A percentile compares a stretch with the other conserved stretches of the same genome.
Evolutionary conservation across 2,329 filamentous ascomycete genomes (phyloP).

Genomic region (Aschersonia sp.): DNA sequence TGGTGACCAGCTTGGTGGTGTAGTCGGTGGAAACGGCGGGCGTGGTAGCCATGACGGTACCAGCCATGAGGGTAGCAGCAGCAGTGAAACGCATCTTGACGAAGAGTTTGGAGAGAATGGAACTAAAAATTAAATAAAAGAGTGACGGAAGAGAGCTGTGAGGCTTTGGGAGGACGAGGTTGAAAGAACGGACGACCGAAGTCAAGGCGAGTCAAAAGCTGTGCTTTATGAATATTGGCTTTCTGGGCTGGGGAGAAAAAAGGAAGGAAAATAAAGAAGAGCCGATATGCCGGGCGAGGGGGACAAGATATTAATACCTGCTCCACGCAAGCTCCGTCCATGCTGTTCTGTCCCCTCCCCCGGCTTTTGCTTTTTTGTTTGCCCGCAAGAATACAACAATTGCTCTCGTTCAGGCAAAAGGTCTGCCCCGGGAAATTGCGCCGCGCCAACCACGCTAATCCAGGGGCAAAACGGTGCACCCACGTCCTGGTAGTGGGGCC

Average conservation of each 20-base stretch:
- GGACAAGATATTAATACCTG: conserved; percentile 31
- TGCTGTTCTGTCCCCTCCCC: neutral
- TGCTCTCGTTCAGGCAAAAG: neutral
- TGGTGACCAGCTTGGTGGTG: conserved; percentile 42
- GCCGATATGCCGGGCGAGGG: conserved; percentile 14
- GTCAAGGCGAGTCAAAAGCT: conserved; percentile 20
- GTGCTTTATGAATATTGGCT: neutral
- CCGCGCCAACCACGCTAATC: conserved; percentile 5
- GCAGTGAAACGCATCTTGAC: conserved; percentile 50
- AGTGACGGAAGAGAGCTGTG: conserved; percentile 16
- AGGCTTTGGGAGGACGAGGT: conserved; percentile 9
- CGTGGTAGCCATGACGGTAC: conserved; percentile 10
- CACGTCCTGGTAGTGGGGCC: conserved; percentile 1
- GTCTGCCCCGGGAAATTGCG: conserved; percentile 10
- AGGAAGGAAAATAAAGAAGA: conserved; percentile 3
- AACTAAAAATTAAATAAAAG: conserved; percentile 15
- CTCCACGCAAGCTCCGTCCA: neutral
- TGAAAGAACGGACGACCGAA: conserved; percentile 45
- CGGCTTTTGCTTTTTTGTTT: neutral
- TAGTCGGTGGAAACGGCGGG: conserved; percentile 33
- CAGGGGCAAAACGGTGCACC: conserved; percentile 4
- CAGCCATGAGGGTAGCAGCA: conserved; percentile 23
- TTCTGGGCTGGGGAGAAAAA: neutral
- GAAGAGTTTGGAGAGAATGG: conserved; percentile 11
- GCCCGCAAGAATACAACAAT: neutral